Evolutionary conservation across 176 grass and related monocot genomes (phyloP).

Genomic region (Luzula sylvatica): DNA sequence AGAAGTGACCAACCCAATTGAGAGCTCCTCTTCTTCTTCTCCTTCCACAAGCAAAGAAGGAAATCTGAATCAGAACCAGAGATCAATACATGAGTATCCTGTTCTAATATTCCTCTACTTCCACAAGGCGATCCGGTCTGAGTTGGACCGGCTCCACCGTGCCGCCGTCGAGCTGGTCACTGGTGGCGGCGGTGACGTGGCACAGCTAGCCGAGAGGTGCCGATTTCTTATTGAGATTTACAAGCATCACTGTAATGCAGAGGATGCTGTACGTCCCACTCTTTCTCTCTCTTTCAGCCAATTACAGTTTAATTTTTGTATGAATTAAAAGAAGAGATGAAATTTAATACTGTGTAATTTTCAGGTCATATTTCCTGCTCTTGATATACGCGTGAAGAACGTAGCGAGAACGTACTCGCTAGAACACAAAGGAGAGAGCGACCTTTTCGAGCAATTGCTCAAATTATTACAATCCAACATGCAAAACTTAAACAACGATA

Average conservation of each 20-base stretch:
- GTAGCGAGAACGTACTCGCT: conserved; percentile 82
- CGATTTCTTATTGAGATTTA: conserved; percentile 86
- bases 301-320: too few species aligned
- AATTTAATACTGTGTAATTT: not conserved
- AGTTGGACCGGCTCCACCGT: conserved; percentile 68
- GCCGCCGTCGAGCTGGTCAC: conserved; percentile 72
- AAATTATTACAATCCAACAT: conserved; percentile 44
- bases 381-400: conserved; percentile 93
- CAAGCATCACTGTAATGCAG: conserved; percentile 93
- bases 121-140: conserved; percentile 83
- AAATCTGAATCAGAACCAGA: conserved; percentile 5
- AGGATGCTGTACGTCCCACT: conserved; percentile 64
- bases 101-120: conserved; percentile 92
- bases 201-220: conserved; percentile 44
- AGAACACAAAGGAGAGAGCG: conserved; percentile 83
- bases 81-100: conserved; percentile 45
- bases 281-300: not conserved
- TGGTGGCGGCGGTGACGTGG: conserved; percentile 49
- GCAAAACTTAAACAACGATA: conserved; percentile 53
- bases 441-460: conserved; percentile 68
- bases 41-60: not conserved
- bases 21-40: conserved; percentile 15
- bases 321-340: too few species aligned
- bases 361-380: conserved; percentile 97
- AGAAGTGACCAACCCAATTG: conserved; percentile 11